Base-by-base conservation (phyloP, 2,329 filamentous ascomycete species). In the Alternaria postmessia region DNA sequence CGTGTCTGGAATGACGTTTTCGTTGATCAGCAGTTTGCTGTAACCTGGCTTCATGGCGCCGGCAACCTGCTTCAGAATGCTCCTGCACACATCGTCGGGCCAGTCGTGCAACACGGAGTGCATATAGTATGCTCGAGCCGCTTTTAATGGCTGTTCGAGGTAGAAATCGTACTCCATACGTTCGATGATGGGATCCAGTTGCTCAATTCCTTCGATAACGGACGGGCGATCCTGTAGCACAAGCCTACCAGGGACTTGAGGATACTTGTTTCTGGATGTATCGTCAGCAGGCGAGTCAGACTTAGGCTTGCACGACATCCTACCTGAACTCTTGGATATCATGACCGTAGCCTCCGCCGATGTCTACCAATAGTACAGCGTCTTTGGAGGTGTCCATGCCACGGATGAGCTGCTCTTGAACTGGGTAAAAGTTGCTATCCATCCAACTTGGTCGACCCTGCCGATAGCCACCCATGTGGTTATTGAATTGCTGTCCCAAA, bases 391-490 rank as follows among this genome's bases (percentile, higher is more conserved):
- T 47, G 26, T 22, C 28, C n/a, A 47, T 47, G 28, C 26, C 44
- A 3, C 22, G 9, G 11, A 47, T 32, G 9, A 32, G 26, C 44
- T 18, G 44, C 26, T 32, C 28, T 12, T 47, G 26, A 0, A 47
- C 44, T n/a, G 44, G 44, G n/a, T 32, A 47, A 26, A 47, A 47
- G 28, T 47, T 32, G 9, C 16, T 7, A n/a, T 47, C 44, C 44
- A 47, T 47, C 44, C 44, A 32, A 5, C 44, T 47, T 32, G 44
- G 44, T 30, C 44, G 44, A 20, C 26, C 44, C 28, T 47, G 44
- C 2, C 44, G 44, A 32, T 47, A 47, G 44, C 44, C 44, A 47
- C 44, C n/a, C 44, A 47, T 47, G n/a, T 47, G 44, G n/a, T 47
- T 47, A n/a, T 47, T 47, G 44, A 47, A 47, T 32, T 47, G 44